Evolutionary conservation across 2,329 filamentous ascomycete genomes (phyloP).

Genomic region (Lasiodiplodia theobromae): DNA sequence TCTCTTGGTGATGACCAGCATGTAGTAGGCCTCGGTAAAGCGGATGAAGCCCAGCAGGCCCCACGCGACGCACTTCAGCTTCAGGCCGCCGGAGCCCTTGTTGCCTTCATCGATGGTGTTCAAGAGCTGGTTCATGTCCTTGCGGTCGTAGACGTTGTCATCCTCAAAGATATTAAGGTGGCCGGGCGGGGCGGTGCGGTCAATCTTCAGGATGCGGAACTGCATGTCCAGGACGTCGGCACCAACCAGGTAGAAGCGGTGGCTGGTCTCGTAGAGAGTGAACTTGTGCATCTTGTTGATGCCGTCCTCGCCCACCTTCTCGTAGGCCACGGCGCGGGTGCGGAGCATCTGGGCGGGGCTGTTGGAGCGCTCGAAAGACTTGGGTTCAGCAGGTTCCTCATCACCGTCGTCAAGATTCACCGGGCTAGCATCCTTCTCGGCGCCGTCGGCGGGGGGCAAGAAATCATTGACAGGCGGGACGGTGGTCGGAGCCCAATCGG

Average conservation of each 20-base stretch:
- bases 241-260: constrained; percentile 92
- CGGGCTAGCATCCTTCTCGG: constrained; percentile 24
- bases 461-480: constrained; percentile 28
- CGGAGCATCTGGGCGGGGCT: constrained; percentile 49
- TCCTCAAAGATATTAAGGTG: constrained; percentile 90
- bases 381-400: constrained; percentile 48
- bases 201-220: constrained; percentile 93
- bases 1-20: constrained; percentile 95
- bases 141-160: constrained; percentile 90
- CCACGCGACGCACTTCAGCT: constrained; percentile 89
- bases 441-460: constrained; percentile 4
- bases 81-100: constrained; percentile 86
- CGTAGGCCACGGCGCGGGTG: constrained; percentile 47
- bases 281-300: constrained; percentile 84
- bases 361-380: constrained; percentile 48
- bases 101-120: constrained; percentile 96
- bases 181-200: constrained; percentile 80
- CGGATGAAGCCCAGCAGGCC: constrained; percentile 93
- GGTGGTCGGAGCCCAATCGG: constrained; percentile 16
- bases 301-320: constrained; percentile 52
- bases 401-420: constrained; percentile 50
- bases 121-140: constrained; percentile 91
- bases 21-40: constrained; percentile 96
- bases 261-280: constrained; percentile 94
- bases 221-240: constrained; percentile 87